These are phyloP conservation scores for Viola odorata DNA, from an alignment of 345 rosid genomes.

Conservation along the genomic window DNA sequence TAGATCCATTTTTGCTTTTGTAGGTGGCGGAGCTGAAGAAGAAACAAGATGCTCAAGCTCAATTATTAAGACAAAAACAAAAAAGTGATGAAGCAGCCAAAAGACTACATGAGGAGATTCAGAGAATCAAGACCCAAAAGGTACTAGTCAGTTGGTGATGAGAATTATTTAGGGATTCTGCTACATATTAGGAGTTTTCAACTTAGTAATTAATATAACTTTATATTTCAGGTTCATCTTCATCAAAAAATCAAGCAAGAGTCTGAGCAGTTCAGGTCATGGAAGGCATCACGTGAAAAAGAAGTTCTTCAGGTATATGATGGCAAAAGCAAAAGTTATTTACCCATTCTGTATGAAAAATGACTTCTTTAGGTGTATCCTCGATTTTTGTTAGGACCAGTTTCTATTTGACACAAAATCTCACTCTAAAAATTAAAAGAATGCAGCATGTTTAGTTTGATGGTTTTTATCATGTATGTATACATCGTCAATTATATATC, in stretches of 20 bases:
- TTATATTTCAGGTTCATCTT: slow-evolving; percentile 60
- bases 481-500: too few relatives aligned
- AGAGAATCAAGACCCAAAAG: slow-evolving; percentile 80
- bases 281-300: slow-evolving; percentile 91
- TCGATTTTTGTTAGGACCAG: too few relatives aligned
- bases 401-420: too few relatives aligned
- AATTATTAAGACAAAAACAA: slow-evolving; percentile 88
- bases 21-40: slow-evolving; percentile 86
- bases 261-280: slow-evolving; percentile 77
- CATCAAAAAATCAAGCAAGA: slow-evolving; percentile 95
- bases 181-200: not conserved
- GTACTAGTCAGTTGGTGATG: slow-evolving; percentile 26
- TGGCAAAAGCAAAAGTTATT: not conserved
- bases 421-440: too few relatives aligned
- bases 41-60: slow-evolving; percentile 97
- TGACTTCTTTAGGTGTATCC: too few relatives aligned
- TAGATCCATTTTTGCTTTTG: slow-evolving; percentile 11
- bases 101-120: slow-evolving; percentile 86
- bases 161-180: not conserved
- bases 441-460: too few relatives aligned
- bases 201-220: slow-evolving; percentile 6
- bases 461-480: too few relatives aligned
- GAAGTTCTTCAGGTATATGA: slow-evolving; percentile 88
- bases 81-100: slow-evolving; percentile 88
- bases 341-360: too few relatives aligned